Evolutionary conservation across 2,329 filamentous ascomycete species (phyloP).

Genomic region (Paraphoma sp.): DNA sequence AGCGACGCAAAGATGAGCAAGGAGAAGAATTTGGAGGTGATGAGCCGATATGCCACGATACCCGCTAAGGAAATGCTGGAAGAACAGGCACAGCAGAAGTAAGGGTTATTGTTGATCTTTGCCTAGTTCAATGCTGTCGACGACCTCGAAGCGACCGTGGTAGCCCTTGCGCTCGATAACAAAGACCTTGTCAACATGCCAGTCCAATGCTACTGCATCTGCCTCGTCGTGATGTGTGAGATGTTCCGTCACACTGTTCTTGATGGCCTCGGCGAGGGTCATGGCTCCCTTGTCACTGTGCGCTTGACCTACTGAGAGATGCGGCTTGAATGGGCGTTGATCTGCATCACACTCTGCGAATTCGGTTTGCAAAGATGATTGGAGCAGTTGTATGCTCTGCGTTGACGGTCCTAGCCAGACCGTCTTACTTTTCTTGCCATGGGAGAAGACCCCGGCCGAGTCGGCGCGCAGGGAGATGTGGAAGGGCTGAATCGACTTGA

Average conservation of each 20-base stretch:
- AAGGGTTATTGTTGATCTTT: constrained; percentile 7
- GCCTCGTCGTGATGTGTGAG: neutral
- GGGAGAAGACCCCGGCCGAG: constrained; percentile 22
- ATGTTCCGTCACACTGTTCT: constrained; percentile 14
- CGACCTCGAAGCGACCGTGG: constrained; percentile 31
- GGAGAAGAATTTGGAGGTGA: constrained; percentile 57
- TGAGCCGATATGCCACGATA: constrained; percentile 59
- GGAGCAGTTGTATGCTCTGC: constrained; percentile 21
- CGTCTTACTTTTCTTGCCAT: constrained; percentile 27
- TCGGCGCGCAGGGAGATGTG: constrained; percentile 27
- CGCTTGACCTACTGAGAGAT: constrained; percentile 37
- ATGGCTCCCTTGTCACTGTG: constrained; percentile 13
- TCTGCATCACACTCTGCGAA: constrained; percentile 32
- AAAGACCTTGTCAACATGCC: constrained; percentile 33
- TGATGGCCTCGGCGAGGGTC: constrained; percentile 21
- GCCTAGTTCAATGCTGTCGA: constrained; percentile 21
- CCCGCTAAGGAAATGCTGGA: constrained; percentile 50
- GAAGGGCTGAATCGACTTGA: constrained; percentile 22
- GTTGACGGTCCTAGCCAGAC: constrained; percentile 33
- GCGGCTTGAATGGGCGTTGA: constrained; percentile 28
- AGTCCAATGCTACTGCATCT: constrained; percentile 19
- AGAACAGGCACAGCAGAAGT: constrained; percentile 26
- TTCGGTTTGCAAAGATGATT: constrained; percentile 32
- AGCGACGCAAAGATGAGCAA: constrained; percentile 55
- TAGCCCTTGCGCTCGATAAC: constrained; percentile 35